These are phyloP conservation scores for Pinus albicaulis DNA, from an alignment of 75 land plant genomes.

Conservation along the genomic window DNA sequence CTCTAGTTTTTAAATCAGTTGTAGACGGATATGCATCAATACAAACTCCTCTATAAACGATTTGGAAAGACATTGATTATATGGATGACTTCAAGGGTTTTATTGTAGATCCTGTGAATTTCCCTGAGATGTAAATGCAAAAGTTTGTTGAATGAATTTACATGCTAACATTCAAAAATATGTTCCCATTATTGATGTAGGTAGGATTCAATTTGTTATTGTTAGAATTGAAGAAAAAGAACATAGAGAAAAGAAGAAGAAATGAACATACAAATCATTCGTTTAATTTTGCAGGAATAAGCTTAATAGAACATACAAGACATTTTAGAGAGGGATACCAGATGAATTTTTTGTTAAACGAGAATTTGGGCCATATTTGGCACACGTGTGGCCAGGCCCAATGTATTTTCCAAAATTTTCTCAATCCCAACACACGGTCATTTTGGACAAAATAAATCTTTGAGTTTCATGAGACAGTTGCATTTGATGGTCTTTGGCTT, in stretches of 20 bases:
- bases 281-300: not conserved
- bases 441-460: too few relatives aligned
- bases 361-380: constrained; percentile 53
- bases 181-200: constrained; percentile 38
- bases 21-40: constrained; percentile 22
- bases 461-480: too few relatives aligned
- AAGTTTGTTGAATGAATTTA: constrained; percentile 29
- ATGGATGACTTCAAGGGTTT: constrained; percentile 39
- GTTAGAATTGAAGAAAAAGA: not conserved
- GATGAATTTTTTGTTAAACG: constrained; percentile 67
- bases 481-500: too few relatives aligned
- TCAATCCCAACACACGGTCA: too few relatives aligned
- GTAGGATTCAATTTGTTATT: constrained; percentile 5
- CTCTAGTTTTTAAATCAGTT: constrained; percentile 29
- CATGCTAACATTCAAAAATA: too few relatives aligned
- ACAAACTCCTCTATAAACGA: constrained; percentile 31
- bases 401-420: constrained; percentile 28
- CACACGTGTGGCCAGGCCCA: constrained; percentile 88
- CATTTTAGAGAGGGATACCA: constrained; percentile 53
- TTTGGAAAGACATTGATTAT: constrained; percentile 44
- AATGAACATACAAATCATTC: not conserved
- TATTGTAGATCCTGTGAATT: constrained; percentile 32
- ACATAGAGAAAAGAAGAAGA: not conserved
- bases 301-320: constrained; percentile 34
- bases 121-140: constrained; percentile 19